phyloP scores from a whole-genome alignment of 1,284 basidiomycete species.

The Ceratobasidium sp. region DNA sequence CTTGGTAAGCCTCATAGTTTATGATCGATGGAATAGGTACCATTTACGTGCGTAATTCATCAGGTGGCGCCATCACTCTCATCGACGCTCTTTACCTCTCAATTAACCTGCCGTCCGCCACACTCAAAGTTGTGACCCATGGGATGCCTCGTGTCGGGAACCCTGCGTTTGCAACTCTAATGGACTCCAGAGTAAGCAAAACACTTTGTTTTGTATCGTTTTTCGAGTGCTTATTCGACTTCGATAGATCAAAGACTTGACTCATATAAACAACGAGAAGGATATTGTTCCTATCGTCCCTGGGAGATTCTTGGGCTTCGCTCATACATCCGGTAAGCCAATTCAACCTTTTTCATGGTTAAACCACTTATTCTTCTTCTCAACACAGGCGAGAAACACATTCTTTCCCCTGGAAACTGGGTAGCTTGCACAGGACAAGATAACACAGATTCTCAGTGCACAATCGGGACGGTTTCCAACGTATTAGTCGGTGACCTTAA shows the following conservation, averaged over 20 bases:
- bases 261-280: constrained; percentile 39
- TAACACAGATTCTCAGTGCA: constrained; percentile 47
- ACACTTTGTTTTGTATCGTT: neutral
- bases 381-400: constrained; percentile 42
- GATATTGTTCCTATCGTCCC: constrained; percentile 40
- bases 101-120: constrained; percentile 47
- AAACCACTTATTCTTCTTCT: neutral
- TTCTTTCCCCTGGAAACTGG: constrained; percentile 45
- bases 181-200: constrained; percentile 38
- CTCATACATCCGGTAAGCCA: constrained; percentile 41
- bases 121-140: constrained; percentile 45
- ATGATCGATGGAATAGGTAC: neutral
- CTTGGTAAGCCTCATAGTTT: constrained; percentile 32
- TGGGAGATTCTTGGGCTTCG: constrained; percentile 44
- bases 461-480: constrained; percentile 47
- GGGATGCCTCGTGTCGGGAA: constrained; percentile 49
- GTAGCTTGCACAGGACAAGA: constrained; percentile 47
- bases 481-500: constrained; percentile 40
- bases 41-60: neutral
- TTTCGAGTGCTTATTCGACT: neutral
- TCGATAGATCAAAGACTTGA: constrained; percentile 18
- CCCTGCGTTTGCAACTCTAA: constrained; percentile 44
- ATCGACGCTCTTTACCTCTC: constrained; percentile 45
- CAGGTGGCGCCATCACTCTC: constrained; percentile 37
- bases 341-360: neutral